Evolutionary conservation across 2,329 filamentous ascomycete species (phyloP).

Genomic region (Cladosporium phlei): DNA sequence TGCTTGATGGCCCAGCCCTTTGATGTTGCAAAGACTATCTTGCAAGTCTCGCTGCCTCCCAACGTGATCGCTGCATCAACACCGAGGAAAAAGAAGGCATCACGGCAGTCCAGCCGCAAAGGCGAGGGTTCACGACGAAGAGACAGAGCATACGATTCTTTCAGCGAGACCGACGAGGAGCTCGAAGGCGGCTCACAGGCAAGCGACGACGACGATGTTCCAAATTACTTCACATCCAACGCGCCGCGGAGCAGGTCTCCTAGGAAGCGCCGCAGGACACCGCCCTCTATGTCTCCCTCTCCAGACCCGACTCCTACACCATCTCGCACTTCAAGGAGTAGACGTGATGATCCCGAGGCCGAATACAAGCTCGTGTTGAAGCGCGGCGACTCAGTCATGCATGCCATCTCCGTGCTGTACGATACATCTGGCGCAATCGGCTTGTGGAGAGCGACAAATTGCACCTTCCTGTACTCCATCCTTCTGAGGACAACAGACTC

Average conservation of each 20-base stretch:
- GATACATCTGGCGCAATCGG: slow-evolving; percentile 83
- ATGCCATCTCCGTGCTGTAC: slow-evolving; percentile 85
- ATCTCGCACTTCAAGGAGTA: slow-evolving; percentile 20
- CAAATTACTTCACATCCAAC: slow-evolving; percentile 75
- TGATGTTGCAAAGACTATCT: slow-evolving; percentile 88
- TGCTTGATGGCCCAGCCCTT: slow-evolving; percentile 91
- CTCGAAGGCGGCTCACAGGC: slow-evolving; percentile 15
- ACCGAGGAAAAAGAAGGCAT: slow-evolving; percentile 27
- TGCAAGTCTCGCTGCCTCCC: slow-evolving; percentile 62
- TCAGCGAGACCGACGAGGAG: slow-evolving; percentile 21
- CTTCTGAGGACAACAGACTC: slow-evolving; percentile 83
- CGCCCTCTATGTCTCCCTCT: slow-evolving; percentile 24
- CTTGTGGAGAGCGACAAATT: slow-evolving; percentile 90
- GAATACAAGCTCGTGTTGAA: slow-evolving; percentile 63
- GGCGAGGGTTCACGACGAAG: slow-evolving; percentile 12
- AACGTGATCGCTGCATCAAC: slow-evolving; percentile 29
- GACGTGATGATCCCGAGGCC: slow-evolving; percentile 16
- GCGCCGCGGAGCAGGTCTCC: slow-evolving; percentile 51
- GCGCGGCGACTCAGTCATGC: slow-evolving; percentile 73
- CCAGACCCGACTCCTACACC: slow-evolving; percentile 28
- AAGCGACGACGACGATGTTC: slow-evolving; percentile 50
- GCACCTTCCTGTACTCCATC: slow-evolving; percentile 85
- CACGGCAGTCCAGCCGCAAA: slow-evolving; percentile 6
- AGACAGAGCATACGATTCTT: slow-evolving; percentile 14
- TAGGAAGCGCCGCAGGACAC: slow-evolving; percentile 33